These are phyloP conservation scores for Aspergillus coremiiformis DNA, from an alignment of 495 filamentous ascomycete genomes.

Conservation along the genomic window DNA sequence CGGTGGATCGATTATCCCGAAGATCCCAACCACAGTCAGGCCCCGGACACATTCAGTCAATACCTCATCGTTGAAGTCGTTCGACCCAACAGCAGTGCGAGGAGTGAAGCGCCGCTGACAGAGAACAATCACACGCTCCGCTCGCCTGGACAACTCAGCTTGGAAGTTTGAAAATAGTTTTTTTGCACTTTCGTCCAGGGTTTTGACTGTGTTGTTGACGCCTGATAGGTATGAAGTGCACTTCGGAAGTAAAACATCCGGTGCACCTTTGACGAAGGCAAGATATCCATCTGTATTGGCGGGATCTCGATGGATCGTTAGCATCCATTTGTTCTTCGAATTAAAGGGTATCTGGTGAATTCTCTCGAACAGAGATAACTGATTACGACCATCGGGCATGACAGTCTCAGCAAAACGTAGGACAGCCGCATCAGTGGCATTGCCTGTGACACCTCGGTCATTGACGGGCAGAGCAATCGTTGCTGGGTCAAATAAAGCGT, in stretches of 20 bases:
- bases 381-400: constrained; percentile 39
- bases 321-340: constrained; percentile 65
- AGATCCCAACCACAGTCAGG: constrained; percentile 42
- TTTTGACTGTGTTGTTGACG: constrained; percentile 23
- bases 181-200: constrained; percentile 28
- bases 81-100: constrained; percentile 19
- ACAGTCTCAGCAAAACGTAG: constrained; percentile 58
- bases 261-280: constrained; percentile 44
- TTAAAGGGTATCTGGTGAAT: constrained; percentile 67
- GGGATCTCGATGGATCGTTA: constrained; percentile 25
- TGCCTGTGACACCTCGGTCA: constrained; percentile 56
- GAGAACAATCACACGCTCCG: constrained; percentile 47
- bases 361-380: constrained; percentile 41
- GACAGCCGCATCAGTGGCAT: constrained; percentile 66
- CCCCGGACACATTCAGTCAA: constrained; percentile 28
- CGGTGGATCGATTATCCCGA: constrained; percentile 49
- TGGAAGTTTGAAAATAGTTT: constrained; percentile 31
- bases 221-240: constrained; percentile 40
- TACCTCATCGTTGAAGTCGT: constrained; percentile 41
- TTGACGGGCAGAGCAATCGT: constrained; percentile 45
- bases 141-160: constrained; percentile 36
- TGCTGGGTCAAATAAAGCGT: constrained; percentile 58
- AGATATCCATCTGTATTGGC: constrained; percentile 13
- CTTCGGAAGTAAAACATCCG: constrained; percentile 40
- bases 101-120: constrained; percentile 29